Evolutionary conservation across 768 basidiomycete species (phyloP), one percentile per base, ranked within the genome.

Genomic region (Termitomyces sp.): DNA sequence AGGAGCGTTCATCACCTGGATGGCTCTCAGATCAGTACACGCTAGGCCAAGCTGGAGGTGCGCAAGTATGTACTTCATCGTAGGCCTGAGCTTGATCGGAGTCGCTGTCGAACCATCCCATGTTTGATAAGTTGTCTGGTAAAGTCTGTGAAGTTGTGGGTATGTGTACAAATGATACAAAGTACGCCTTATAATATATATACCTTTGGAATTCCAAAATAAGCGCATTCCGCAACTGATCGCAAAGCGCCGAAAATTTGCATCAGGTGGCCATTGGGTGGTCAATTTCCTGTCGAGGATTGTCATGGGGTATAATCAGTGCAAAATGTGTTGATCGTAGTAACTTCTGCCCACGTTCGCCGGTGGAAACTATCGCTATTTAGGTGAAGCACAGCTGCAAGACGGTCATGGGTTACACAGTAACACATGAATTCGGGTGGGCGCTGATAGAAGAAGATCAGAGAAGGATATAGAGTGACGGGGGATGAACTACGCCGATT

Each of bases 1-100:
- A 10, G 76, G 78, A 14, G 76, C 76, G 49, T 77, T 79, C 18
- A 55, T 36, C 46, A 80, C 78, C 84, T 86, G 59, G 43, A 42
- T 39, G 27, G 27, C 8, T 8, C n/a, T 24, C 4, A 3, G 10
- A 16, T 45, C 12, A 43, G 32, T 45, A 34, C 32, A n/a, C n/a
- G 30, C 22, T 16, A 47, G 30, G 27, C 14, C 34, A 33, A 30
- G 10, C 4, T 7, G 6, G 18, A 20, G 24, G 7, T n/a, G 24
- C 18, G 14, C 4, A 8, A 12, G 54, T 18, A 62, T 20, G 10
- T 39, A 80, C 80, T 69, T 75, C 57, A 55, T 76, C 62, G 65
- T 80, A 79, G 56, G 78, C 74, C 13, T 72, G 56, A 59, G 73
- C 73, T 64, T 79, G 68, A 26, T 78, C 71, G 46, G 79, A 77